Conservation (phyloP, 2,329 filamentous ascomycete genomes). For the Macrophomina pseudophaseolina region DNA sequence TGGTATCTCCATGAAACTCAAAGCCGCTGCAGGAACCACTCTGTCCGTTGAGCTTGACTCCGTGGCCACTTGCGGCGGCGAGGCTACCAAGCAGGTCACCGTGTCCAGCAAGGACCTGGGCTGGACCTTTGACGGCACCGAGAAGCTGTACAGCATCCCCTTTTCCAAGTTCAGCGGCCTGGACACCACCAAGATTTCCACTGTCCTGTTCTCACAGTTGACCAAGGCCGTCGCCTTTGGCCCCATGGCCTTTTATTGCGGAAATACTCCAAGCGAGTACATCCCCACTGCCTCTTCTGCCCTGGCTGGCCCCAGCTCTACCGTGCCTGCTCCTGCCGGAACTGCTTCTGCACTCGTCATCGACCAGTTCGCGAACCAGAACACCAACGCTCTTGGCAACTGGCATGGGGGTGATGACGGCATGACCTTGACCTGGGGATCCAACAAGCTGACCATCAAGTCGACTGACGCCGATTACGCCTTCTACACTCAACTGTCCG, state of each 20-base stretch:
- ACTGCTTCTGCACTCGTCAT: slow-evolving; percentile 60
- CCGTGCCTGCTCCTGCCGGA: slow-evolving; percentile 57
- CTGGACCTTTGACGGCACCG: slow-evolving; percentile 65
- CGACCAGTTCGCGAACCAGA: slow-evolving; percentile 62
- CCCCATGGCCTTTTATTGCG: slow-evolving; percentile 65
- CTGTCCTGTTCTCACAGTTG: slow-evolving; percentile 57
- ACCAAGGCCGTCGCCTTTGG: slow-evolving; percentile 58
- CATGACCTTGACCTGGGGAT: slow-evolving; percentile 58
- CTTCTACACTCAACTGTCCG: slow-evolving; percentile 64
- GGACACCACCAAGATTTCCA: slow-evolving; percentile 58
- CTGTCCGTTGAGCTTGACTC: slow-evolving; percentile 60
- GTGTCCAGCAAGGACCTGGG: slow-evolving; percentile 57
- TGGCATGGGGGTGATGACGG: slow-evolving; percentile 71
- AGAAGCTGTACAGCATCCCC: slow-evolving; percentile 64
- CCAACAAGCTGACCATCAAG: slow-evolving; percentile 60
- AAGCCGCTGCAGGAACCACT: slow-evolving; percentile 57
- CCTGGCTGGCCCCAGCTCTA: slow-evolving; percentile 52
- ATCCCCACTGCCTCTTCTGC: slow-evolving; percentile 49
- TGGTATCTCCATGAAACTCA: slow-evolving; percentile 62
- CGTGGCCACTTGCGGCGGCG: slow-evolving; percentile 52
- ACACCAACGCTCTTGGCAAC: slow-evolving; percentile 64
- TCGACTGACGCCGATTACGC: slow-evolving; percentile 66
- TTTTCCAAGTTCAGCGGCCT: slow-evolving; percentile 59
- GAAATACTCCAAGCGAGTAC: slow-evolving; percentile 56
- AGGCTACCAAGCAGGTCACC: slow-evolving; percentile 42